Conservation (phyloP, 805 yeast genomes). For the Monosporozyma aerobia region DNA sequence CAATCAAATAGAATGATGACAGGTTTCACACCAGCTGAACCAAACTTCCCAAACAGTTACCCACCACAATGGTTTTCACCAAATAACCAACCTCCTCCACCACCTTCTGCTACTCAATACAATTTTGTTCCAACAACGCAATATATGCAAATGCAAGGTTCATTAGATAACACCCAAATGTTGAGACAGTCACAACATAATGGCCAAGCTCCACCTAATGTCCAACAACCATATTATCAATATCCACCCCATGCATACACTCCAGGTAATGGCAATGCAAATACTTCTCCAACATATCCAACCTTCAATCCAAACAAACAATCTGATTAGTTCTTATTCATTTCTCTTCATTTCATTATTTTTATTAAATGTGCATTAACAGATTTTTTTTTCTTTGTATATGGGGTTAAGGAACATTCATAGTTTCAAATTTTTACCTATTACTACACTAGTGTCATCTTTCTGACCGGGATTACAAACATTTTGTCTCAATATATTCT, state of each 20-base stretch:
- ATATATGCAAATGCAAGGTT: background rate
- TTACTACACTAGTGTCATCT: background rate
- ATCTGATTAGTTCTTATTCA: background rate
- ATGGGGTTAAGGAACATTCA: too few species aligned
- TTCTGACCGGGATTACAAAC: background rate
- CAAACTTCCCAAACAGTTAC: background rate
- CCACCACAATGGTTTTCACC: constrained; percentile 3
- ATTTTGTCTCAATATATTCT: background rate
- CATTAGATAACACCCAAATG: background rate
- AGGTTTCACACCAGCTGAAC: background rate
- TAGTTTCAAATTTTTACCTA: background rate
- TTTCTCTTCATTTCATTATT: background rate
- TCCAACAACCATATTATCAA: constrained; percentile 1
- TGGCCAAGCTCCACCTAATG: background rate
- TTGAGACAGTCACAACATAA: constrained; percentile 50
- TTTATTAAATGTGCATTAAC: too few species aligned
- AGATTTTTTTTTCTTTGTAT: too few species aligned
- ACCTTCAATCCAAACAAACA: background rate
- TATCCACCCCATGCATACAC: constrained; percentile 1
- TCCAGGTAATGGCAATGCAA: background rate
- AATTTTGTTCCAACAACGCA: background rate
- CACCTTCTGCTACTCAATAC: constrained; percentile 32
- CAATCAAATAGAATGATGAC: background rate
- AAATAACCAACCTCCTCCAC: constrained; percentile 75
- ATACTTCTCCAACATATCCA: constrained; percentile 1